These are phyloP conservation scores for Allium cepa DNA, from an alignment of 106 monocot genomes.

Conservation along the genomic window DNA sequence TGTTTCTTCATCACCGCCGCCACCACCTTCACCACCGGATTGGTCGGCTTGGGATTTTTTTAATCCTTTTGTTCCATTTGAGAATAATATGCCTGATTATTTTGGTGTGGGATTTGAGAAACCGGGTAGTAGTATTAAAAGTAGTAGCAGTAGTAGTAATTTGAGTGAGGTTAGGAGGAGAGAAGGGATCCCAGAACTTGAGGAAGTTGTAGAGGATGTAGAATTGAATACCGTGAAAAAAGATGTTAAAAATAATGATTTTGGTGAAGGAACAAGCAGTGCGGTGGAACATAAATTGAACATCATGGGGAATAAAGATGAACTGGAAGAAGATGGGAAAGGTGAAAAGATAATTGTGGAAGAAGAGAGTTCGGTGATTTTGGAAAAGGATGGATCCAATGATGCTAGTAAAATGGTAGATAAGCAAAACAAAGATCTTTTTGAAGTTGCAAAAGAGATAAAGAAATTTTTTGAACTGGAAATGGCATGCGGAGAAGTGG, in stretches of 20 bases:
- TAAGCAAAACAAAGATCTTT: slow-evolving; percentile 34
- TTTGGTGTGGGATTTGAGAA: neutral
- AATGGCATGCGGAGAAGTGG: slow-evolving; percentile 37
- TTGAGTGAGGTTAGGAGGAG: slow-evolving; percentile 56
- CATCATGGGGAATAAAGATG: neutral
- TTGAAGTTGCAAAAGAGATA: slow-evolving; percentile 57
- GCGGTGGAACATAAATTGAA: neutral
- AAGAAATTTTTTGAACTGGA: slow-evolving; percentile 49
- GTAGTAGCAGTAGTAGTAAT: slow-evolving; percentile 48
- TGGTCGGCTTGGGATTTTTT: slow-evolving; percentile 70
- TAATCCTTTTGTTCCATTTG: slow-evolving; percentile 57
- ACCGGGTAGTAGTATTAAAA: neutral
- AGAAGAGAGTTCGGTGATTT: slow-evolving; percentile 13
- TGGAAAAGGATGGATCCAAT: slow-evolving; percentile 13
- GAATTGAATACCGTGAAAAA: slow-evolving; percentile 2
- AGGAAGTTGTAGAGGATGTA: slow-evolving; percentile 52
- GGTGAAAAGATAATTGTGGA: slow-evolving; percentile 2
- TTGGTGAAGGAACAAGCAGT: slow-evolving; percentile 14
- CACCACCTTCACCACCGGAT: slow-evolving; percentile 31
- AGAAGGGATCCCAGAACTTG: slow-evolving; percentile 95
- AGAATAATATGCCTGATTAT: slow-evolving; percentile 25
- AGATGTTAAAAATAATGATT: slow-evolving; percentile 5
- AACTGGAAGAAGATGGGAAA: neutral
- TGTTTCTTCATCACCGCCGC: slow-evolving; percentile 2
- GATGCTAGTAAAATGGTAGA: slow-evolving; percentile 6